Base-by-base conservation (phyloP, 768 basidiomycete species). In the Rhizopogon vesiculosus region DNA sequence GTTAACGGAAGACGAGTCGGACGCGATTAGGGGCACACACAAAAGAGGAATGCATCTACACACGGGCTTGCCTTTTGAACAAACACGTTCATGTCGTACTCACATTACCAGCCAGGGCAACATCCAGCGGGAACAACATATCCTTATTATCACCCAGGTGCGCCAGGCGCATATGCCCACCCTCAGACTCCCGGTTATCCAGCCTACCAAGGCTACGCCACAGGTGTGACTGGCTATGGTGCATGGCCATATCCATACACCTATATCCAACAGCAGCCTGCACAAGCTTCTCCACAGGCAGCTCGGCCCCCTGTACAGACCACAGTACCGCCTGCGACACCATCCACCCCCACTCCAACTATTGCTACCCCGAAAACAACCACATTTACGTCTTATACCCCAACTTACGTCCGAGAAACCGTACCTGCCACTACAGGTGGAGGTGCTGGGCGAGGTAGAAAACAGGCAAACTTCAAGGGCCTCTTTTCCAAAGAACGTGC, bases 401-500 rank as follows among this genome's bases (percentile, higher is more conserved):
- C 84, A 31, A 72, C 77, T 2, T 73, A 78, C 51, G 61, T 66
- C 33, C 71, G 84, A 45, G 87, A 89, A 55, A 76, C 69, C 33
- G 72, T 67, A 9, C 71, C 74, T 25, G 64, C 76, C 12, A 67
- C 71, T 15, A 70, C 75, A 39, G 73, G 71, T 25, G 73, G 75
- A 42, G 67, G 69, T 1, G 64, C 75, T 40, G 76, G 76, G 39
- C 75, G 87, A 29, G 78, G 79, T 50, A 77, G 83, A 62, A 87
- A 84, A 66, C 82, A 85, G 63, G 79, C 86, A 29, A 87, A 81
- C 64, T 73, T 86, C 62, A 87, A 82, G 61, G 91, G 90, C 3
- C 67, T 89, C 53, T 93, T 93, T 63, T 78, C 83, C 1, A 91
- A 90, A 81, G 90, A 93, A 72, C 70, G 90, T 91, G 64, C 71